Evolutionary conservation across 2,329 filamentous ascomycete species (phyloP), one percentile per base, ranked within the genome.

Genomic region (Fusarium sp.): DNA sequence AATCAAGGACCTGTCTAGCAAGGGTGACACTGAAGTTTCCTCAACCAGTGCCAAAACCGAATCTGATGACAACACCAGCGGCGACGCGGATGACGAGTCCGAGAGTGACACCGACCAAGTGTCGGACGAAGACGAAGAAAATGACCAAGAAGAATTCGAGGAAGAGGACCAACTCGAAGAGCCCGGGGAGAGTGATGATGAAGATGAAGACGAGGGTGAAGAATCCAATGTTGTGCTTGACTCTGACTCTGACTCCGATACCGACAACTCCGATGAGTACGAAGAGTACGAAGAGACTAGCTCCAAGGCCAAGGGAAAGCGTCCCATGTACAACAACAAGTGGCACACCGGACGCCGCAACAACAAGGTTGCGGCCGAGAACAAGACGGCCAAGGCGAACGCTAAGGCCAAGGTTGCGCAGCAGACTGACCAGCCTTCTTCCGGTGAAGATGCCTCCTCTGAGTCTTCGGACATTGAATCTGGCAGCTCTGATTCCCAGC

Each of bases 371-470:
- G 69, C 67, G 7, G 60, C 50, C 10, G 68, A 74, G 42, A 75
- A 73, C 62, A 73, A 73, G 49, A 20, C 14, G n/a, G 64, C 59
- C 2, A 60, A 70, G 54, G 60, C 62, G 33, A 64, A 61, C 11
- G 57, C 64, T 33, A 69, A 70, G n/a, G 64, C 62, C 18, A 67
- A 64, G 31, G 11, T 58, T 7, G 61, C 65, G 9, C 53, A 59
- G 9, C 56, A 66, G 3, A 16, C 42, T 8, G 38, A 38, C 13
- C 57, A 64, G n/a, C 38, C 67, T 20, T 67, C 71, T 11, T 76
- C 76, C 1, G 76, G 73, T 29, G 71, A 79, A 20, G 77, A 73
- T 16, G 65, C 72, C 4, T 76, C 74, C 27, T 75, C 73, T 11
- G 71, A 77, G 20, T 51, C 27, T 2, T 61, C 58, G 0, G 13